phyloP scores from a whole-genome alignment of 805 yeast genomes.

The Martiniozyma abietophila region DNA sequence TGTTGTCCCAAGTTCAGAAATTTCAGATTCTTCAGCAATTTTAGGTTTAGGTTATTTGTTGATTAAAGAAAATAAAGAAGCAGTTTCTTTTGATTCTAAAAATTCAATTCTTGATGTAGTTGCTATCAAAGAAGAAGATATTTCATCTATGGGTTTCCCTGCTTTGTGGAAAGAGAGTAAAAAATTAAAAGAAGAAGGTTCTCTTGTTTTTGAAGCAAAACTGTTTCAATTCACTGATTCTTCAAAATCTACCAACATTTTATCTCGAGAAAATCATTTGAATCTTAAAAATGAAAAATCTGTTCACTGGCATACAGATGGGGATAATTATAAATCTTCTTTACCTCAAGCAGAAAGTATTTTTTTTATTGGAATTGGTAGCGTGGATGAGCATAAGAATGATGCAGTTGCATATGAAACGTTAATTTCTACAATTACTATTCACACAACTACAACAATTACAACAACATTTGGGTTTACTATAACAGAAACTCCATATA shows the following conservation, averaged over 20 bases:
- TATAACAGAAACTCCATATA: conserved; percentile 1
- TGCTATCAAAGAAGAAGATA: conserved; percentile 20
- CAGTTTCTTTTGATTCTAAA: not conserved
- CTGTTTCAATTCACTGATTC: too few relatives aligned
- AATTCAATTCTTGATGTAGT: conserved; percentile 5
- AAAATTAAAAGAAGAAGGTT: conserved; percentile 6
- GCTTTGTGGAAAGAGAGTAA: conserved; percentile 16
- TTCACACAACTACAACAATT: conserved; percentile 11
- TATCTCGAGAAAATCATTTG: too few relatives aligned
- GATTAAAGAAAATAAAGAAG: conserved; percentile 7
- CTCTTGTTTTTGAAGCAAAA: not conserved
- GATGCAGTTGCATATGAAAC: conserved; percentile 6
- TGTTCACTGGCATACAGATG: conserved; percentile 12
- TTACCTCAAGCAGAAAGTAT: conserved; percentile 20
- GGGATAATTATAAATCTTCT: conserved; percentile 8
- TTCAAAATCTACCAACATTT: too few relatives aligned
- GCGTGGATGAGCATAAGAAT: not conserved
- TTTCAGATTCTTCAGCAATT: not conserved
- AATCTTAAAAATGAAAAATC: conserved; percentile 2
- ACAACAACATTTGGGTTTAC: conserved; percentile 6
- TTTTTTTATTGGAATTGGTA: conserved; percentile 23
- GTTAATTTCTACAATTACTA: conserved; percentile 4
- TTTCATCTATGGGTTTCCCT: conserved; percentile 24
- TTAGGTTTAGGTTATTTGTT: conserved; percentile 12
- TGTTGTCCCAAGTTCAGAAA: conserved; percentile 17